These are phyloP conservation scores for Ottelia alismoides DNA, from an alignment of 106 monocot species.

Conservation along the genomic window DNA sequence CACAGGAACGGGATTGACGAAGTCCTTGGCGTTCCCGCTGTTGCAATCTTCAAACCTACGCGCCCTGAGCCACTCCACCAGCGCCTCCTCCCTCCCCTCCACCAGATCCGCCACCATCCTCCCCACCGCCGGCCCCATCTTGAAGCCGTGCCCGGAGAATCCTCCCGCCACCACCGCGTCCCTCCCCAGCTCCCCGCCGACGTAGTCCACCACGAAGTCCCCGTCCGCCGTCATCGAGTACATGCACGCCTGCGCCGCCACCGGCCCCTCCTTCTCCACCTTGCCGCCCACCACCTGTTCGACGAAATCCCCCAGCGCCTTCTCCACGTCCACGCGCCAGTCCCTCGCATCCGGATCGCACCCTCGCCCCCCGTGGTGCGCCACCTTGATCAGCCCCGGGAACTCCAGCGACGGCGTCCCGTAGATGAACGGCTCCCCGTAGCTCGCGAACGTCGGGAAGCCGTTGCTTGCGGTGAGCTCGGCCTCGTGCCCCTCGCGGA, in stretches of 20 bases:
- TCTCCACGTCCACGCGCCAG: conserved; percentile 25
- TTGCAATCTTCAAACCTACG: conserved; percentile 33
- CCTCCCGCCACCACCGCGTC: conserved; percentile 80
- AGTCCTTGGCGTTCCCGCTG: conserved; percentile 55
- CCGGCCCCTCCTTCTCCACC: conserved; percentile 42
- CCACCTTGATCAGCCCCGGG: conserved; percentile 82
- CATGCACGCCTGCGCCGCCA: conserved; percentile 69
- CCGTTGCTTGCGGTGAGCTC: conserved; percentile 28
- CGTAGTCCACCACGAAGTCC: conserved; percentile 68
- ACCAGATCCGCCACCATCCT: conserved; percentile 52
- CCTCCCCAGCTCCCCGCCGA: conserved; percentile 67
- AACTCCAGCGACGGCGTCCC: conserved; percentile 81
- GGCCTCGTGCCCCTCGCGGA: conserved; percentile 19
- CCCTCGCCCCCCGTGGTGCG: conserved; percentile 36
- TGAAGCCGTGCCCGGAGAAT: conserved; percentile 97
- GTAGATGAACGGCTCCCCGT: conserved; percentile 53
- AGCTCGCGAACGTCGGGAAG: conserved; percentile 83
- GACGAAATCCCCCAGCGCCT: conserved; percentile 35
- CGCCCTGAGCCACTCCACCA: conserved; percentile 34
- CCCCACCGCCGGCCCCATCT: conserved; percentile 82
- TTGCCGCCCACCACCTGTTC: conserved; percentile 19
- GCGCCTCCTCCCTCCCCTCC: conserved; percentile 25
- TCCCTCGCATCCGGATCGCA: conserved; percentile 69
- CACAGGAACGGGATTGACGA: conserved; percentile 14
- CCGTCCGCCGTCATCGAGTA: conserved; percentile 88